Evolutionary conservation across 192 early-diverging fungal species (phyloP), one percentile per base, ranked within the genome.

Genomic region (Paraglomus brasilianum): DNA sequence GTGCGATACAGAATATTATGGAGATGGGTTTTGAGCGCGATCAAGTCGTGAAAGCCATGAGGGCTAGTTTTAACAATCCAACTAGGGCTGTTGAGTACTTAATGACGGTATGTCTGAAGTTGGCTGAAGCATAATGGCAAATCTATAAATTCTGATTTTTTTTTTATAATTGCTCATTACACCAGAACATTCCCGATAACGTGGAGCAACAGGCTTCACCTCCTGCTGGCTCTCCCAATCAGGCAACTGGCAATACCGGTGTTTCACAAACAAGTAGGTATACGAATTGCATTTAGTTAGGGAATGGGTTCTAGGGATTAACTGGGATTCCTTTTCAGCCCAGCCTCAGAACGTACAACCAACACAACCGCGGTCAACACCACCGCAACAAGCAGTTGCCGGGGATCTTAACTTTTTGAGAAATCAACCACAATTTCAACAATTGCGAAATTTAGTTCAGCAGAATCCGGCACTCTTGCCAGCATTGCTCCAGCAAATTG

Each of bases 61-160:
- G 95, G 51, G 96, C 96, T 7, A 95, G 93, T 70, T 97, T 91
- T 73, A 97, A 96, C 76, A 98, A 98, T 76, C 94, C 96, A 1
- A 95, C 97, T 77, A 85, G 96, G 65, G 96, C 96, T 22, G 95
- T 92, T 9, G 96, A 98, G 77, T 98, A 97, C 72, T 80, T 98
- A 53, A 86, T 96, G 72, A 97, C 74, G 56, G 92, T 93, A 82
- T 44, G 81, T 30, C n/a, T 22, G 24, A 15, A 14, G 36, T 41
- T 63, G 15, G 65, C 36, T 1, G 8, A 4, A 19, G 59, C 17
- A 40, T 8, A 21, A 30, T 60, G 22, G 17, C 41, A 60, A 60
- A 38, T 30, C 8, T 24, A 40, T 30, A 39, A 46, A 24, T 30
- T 46, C 22, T 19, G 53, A 36, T 22, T 19, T 39, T 56, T 36